Percentiles rank a stretch among this genome's conserved stretches.
phyloP scores from a whole-genome alignment of 2,329 filamentous ascomycete species.

The Purpureocillium takamizusanense region DNA sequence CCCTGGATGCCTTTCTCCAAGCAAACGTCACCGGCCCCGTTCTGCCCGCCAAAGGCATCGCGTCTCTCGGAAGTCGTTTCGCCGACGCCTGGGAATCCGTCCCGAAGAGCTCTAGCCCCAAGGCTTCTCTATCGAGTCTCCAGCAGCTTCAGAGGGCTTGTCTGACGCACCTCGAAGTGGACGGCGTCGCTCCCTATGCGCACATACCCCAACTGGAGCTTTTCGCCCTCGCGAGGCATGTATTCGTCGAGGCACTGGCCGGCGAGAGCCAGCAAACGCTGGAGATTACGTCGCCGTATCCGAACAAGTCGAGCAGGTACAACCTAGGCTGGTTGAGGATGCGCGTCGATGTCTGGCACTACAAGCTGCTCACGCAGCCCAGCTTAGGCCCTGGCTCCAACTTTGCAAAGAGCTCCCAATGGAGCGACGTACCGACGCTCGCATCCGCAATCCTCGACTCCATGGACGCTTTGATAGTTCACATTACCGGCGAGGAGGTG shows the following conservation, averaged over 20 bases:
- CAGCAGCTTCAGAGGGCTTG: slow-evolving; percentile 44
- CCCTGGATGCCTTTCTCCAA: slow-evolving; percentile 71
- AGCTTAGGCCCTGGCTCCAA: slow-evolving; percentile 43
- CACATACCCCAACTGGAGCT: slow-evolving; percentile 78
- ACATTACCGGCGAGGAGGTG: slow-evolving; percentile 26
- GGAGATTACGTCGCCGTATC: slow-evolving; percentile 13
- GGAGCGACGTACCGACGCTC: slow-evolving; percentile 50
- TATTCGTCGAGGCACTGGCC: slow-evolving; percentile 26
- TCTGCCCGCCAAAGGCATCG: slow-evolving; percentile 28
- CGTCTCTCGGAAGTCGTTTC: slow-evolving; percentile 25
- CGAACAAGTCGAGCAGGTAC: slow-evolving; percentile 33
- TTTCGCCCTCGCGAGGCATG: slow-evolving; percentile 59
- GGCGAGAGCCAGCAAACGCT: slow-evolving; percentile 14
- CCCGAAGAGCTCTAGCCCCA: not conserved
- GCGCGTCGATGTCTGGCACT: slow-evolving; percentile 63
- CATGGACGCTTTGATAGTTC: slow-evolving; percentile 30
- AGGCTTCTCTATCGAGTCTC: slow-evolving; percentile 12
- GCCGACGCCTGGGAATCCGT: slow-evolving; percentile 26
- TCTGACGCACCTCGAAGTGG: slow-evolving; percentile 61
- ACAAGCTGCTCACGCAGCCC: slow-evolving; percentile 50
- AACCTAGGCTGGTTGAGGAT: slow-evolving; percentile 54
- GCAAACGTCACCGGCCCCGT: slow-evolving; percentile 82
- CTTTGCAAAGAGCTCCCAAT: slow-evolving; percentile 47
- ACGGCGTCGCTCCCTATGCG: slow-evolving; percentile 80
- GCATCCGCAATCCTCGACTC: slow-evolving; percentile 37